Evolutionary conservation across 164 flowering plant species (phyloP).

Genomic region (Magnolia changhungtana): DNA sequence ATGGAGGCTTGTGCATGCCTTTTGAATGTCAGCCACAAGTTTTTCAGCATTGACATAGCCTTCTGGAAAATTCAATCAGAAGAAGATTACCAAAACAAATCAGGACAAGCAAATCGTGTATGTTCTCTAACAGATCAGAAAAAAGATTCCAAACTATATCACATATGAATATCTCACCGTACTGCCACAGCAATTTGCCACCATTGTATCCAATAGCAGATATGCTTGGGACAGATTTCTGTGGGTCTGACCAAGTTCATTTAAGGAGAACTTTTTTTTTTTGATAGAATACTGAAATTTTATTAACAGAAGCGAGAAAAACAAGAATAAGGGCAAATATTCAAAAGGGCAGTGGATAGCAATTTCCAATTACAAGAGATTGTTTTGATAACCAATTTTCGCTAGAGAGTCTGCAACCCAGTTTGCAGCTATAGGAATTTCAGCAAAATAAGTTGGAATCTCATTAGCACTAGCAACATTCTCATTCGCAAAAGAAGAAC

Average conservation of each 20-base stretch:
- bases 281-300: not conserved
- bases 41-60: conserved; percentile 60
- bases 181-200: conserved; percentile 50
- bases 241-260: conserved; percentile 62
- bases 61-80: conserved; percentile 32
- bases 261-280: conserved; percentile 28
- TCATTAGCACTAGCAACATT: too few species aligned
- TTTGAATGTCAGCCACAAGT: conserved; percentile 57
- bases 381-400: not conserved
- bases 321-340: not conserved
- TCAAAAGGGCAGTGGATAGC: not conserved
- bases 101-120: not conserved
- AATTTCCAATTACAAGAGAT: not conserved
- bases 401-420: not conserved
- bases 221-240: conserved; percentile 59
- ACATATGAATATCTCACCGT: conserved; percentile 39
- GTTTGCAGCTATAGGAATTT: not conserved
- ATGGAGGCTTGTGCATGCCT: conserved; percentile 70
- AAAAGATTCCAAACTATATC: not conserved
- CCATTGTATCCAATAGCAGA: conserved; percentile 79
- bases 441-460: not conserved
- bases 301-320: not conserved
- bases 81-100: conserved; percentile 2
- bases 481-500: too few species aligned
- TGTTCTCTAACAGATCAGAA: not conserved